These are phyloP conservation scores for Ploettnerulaceae sp. DNA, from an alignment of 2,329 filamentous ascomycete species.

Conservation along the genomic window DNA sequence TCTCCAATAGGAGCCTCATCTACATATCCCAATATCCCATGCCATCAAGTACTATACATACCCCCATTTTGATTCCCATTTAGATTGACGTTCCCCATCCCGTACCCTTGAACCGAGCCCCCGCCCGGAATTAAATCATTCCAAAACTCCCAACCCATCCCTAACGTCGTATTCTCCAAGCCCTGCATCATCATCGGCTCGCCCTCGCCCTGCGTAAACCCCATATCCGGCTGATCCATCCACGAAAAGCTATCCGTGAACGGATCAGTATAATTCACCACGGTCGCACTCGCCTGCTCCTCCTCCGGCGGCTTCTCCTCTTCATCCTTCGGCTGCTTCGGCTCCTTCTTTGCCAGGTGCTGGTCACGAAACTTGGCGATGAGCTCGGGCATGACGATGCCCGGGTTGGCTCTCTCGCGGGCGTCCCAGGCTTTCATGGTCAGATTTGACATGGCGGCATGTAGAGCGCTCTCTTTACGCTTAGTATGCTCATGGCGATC, in stretches of 20 bases:
- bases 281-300: background rate
- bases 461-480: slow-evolving; percentile 12
- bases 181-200: slow-evolving; percentile 8
- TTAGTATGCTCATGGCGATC: background rate
- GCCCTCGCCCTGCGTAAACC: background rate
- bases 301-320: background rate
- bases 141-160: slow-evolving; percentile 19
- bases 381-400: slow-evolving; percentile 6
- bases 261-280: background rate
- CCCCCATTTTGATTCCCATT: background rate
- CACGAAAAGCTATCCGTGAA: slow-evolving; percentile 6
- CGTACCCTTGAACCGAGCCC: no score
- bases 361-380: slow-evolving; percentile 4
- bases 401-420: slow-evolving; percentile 15
- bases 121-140: slow-evolving; percentile 16
- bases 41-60: background rate
- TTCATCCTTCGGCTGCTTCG: background rate
- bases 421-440: slow-evolving; percentile 27
- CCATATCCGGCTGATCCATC: slow-evolving; percentile 11
- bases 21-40: background rate
- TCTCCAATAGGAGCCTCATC: no score
- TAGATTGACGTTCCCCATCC: background rate
- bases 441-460: slow-evolving; percentile 23
- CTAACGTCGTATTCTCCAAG: background rate
- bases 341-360: background rate